Conservation (phyloP, 441 rosid genomes). For the Melastoma candidum region DNA sequence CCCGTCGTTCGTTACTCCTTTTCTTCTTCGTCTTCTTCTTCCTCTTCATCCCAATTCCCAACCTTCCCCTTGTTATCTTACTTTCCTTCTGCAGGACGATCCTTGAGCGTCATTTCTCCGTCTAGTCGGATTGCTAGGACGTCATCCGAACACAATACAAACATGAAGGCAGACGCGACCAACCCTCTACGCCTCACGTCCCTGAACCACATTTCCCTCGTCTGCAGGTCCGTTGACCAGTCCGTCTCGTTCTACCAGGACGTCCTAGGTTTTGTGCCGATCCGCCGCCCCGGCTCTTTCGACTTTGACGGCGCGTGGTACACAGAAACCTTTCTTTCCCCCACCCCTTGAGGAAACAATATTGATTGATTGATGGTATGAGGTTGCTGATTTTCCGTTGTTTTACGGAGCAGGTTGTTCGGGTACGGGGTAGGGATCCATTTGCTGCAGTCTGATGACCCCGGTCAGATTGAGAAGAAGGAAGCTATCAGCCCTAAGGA, state of each 20-base stretch:
- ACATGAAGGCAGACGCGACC: slow-evolving; percentile 42
- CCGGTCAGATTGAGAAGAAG: slow-evolving; percentile 18
- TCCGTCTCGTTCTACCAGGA: slow-evolving; percentile 61
- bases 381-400: not conserved
- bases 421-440: slow-evolving; percentile 33
- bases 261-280: slow-evolving; percentile 65
- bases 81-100: too few species aligned
- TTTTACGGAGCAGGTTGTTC: slow-evolving; percentile 19
- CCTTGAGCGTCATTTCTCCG: too few species aligned
- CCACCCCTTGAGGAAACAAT: too few species aligned
- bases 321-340: too few species aligned
- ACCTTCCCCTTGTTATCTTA: too few species aligned
- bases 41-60: too few species aligned
- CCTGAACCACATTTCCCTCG: slow-evolving; percentile 68
- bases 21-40: too few species aligned
- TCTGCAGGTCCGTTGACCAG: slow-evolving; percentile 55
- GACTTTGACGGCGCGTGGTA: slow-evolving; percentile 88
- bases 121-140: not conserved
- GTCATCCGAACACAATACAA: not conserved
- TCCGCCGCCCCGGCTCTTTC: slow-evolving; percentile 76
- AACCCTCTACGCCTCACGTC: slow-evolving; percentile 78
- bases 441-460: slow-evolving; percentile 25
- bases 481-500: slow-evolving; percentile 25
- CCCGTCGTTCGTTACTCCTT: too few species aligned
- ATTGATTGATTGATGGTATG: too few species aligned